phyloP scores from a whole-genome alignment of 805 yeast genomes.

The Zygosaccharomyces gambellarensis region DNA sequence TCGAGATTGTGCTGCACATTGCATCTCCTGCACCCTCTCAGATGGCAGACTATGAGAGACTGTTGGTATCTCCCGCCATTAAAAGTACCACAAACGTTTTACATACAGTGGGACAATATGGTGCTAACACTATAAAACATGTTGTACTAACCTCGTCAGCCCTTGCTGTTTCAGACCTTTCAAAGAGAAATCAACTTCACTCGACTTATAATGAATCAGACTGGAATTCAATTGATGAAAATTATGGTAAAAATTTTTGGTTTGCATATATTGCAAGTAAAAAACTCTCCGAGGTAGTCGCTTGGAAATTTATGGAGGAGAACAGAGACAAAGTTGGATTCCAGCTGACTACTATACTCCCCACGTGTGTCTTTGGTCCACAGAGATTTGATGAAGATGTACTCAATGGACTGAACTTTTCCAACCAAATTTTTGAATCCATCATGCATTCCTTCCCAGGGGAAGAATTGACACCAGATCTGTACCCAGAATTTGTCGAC shows the following conservation, averaged over 20 bases:
- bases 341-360: slow-evolving; percentile 38
- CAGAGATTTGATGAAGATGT: slow-evolving; percentile 41
- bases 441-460: slow-evolving; percentile 29
- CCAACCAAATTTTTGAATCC: slow-evolving; percentile 33
- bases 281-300: slow-evolving; percentile 49
- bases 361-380: slow-evolving; percentile 48
- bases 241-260: slow-evolving; percentile 29
- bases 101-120: slow-evolving; percentile 18
- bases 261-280: slow-evolving; percentile 41
- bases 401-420: slow-evolving; percentile 35
- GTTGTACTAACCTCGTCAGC: slow-evolving; percentile 53
- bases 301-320: slow-evolving; percentile 47
- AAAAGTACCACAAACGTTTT: neutral
- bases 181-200: slow-evolving; percentile 16
- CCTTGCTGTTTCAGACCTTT: slow-evolving; percentile 42
- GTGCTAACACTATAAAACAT: slow-evolving; percentile 39
- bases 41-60: slow-evolving; percentile 43
- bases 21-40: slow-evolving; percentile 42
- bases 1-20: slow-evolving; percentile 45
- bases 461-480: slow-evolving; percentile 23
- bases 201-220: slow-evolving; percentile 29
- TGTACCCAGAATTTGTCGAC: slow-evolving; percentile 39
- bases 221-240: slow-evolving; percentile 37
- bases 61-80: slow-evolving; percentile 40
- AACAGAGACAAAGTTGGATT: slow-evolving; percentile 30